Base-by-base conservation (phyloP, 2,329 filamentous ascomycete species). In the Trichoderma brevicompactum region DNA sequence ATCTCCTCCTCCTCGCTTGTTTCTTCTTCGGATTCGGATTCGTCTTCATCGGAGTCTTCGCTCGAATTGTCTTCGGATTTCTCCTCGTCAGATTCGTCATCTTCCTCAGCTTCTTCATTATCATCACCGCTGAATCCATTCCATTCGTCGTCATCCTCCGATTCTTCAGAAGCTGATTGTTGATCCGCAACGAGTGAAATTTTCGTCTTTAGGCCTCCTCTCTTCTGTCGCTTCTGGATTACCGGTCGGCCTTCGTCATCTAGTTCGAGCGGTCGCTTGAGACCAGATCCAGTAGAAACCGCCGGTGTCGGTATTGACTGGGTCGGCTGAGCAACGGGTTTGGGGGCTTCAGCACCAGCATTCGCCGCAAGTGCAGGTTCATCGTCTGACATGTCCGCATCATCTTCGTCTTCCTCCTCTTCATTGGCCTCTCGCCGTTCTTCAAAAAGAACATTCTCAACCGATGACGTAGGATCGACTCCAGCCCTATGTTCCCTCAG, bases 191-290 rank as follows among this genome's bases (percentile, higher is more conserved):
- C 69, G 1, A 82, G 68, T 2, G 85, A 80, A 17, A 83, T 71
- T 67, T 85, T 89, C 3, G 83, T 83, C 67, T 84, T 83, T 15
- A 89, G 79, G 5, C 85, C 83, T 75, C 88, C 82, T 77, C 89
- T 84, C 70, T 89, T 90, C 76, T 94, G 93, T 59, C 92, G 85
- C 74, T 92, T 95, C 73, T 91, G 89, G 59, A 98, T 87, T 2
- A 97, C 81, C 0, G 94, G 95, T 64, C 87, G 87, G 7, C 94
- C 92, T 66, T 89, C 87, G 1, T 92, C 88, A 68, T 92, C 92
- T 9, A 92, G 70, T 50, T 96, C 91, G 10, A 99, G 81, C 1
- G 94, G 92, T 48, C 94, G 85, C 76, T 98, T 98, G 66, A 99
- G 78, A 7, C 95, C 95, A 67, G 88, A 89, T 19, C 95, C 95